Evolutionary conservation across 2,329 filamentous ascomycete species (phyloP).

Genomic region (Hymenotorrendiella dingleyae): DNA sequence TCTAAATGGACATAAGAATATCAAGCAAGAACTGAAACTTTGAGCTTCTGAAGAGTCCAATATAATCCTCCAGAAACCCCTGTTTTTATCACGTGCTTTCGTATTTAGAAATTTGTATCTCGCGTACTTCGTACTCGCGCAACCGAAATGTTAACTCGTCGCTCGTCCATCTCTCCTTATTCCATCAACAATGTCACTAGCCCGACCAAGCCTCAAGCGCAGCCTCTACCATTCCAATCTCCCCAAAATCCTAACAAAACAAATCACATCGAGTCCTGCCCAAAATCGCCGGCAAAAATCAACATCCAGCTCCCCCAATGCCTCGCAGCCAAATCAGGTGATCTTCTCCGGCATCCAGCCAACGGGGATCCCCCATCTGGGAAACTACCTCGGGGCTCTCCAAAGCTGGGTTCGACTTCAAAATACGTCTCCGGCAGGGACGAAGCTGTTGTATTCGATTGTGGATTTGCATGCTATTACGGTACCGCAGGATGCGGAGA

Average conservation of each 20-base stretch:
- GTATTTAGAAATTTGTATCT: conserved; percentile 17
- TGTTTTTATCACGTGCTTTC: conserved; percentile 18
- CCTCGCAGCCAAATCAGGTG: conserved; percentile 33
- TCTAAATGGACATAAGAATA: conserved; percentile 1
- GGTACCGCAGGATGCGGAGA: conserved; percentile 56
- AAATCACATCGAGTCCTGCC: neutral
- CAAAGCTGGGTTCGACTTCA: conserved; percentile 82
- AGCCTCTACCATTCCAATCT: no score
- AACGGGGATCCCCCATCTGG: conserved; percentile 87
- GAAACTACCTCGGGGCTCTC: conserved; percentile 90
- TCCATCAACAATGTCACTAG: no score
- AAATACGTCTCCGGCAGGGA: conserved; percentile 47
- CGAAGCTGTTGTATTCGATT: conserved; percentile 74
- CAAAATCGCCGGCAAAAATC: no score
- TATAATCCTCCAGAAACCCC: neutral
- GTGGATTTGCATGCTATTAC: conserved; percentile 96
- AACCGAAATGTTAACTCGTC: neutral
- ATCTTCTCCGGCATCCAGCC: conserved; percentile 98
- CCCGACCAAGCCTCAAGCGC: no score
- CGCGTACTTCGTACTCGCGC: neutral
- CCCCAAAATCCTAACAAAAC: neutral
- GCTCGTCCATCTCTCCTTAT: neutral
- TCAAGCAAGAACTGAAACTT: neutral
- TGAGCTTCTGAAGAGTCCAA: neutral
- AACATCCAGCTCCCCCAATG: neutral